Evolutionary conservation across 177 flowering plant species (phyloP), one percentile per base, ranked within the genome.

Genomic region (Vitis hybrid): DNA sequence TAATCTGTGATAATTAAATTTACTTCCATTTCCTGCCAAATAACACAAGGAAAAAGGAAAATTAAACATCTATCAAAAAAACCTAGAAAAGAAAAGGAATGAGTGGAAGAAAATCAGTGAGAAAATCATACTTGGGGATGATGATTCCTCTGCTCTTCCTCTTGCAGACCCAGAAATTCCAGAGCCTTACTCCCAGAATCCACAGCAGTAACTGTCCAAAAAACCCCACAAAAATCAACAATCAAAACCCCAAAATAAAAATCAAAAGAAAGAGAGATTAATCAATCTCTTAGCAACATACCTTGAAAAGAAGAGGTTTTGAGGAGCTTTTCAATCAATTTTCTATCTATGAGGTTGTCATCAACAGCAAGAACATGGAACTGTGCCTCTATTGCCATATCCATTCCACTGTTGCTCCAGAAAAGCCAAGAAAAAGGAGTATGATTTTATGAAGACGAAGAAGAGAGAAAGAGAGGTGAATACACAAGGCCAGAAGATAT

Each of bases 291-390:
- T 0, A 7, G 0, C 54, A 56, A 54, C 3, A 2, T 71, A 86
- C 90, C 90, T 56, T 85, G 85, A 68, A 73, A 83, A 48, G 90
- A 82, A 57, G 87, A 87, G 59, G 82, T 82, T 48, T 83, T 80
- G 73, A 87, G 90, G 62, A 87, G 85, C 59, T 79, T 75, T 65
- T 85, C 90, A 72, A 85, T 87, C 48, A 83, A 57, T 62, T 78
- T 87, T 60, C 90, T 69, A 58, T 87, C 90, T 50, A 83, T 65
- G n/a, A 77, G 27, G 74, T 85, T 85, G 19, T 87, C 90, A 75
- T 85, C 90, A 71, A 85, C 88, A 30, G 90, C 90, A 12, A 87
- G 70, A 70, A 87, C 88, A 77, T 85, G 90, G 18, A 80, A 83
- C 74, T 80, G 72, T 9, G 81, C 11, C 40, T 75, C 77, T 15